Evolutionary conservation across 2,329 filamentous ascomycete genomes (phyloP).

Genomic region (Trichoderma simmonsii): DNA sequence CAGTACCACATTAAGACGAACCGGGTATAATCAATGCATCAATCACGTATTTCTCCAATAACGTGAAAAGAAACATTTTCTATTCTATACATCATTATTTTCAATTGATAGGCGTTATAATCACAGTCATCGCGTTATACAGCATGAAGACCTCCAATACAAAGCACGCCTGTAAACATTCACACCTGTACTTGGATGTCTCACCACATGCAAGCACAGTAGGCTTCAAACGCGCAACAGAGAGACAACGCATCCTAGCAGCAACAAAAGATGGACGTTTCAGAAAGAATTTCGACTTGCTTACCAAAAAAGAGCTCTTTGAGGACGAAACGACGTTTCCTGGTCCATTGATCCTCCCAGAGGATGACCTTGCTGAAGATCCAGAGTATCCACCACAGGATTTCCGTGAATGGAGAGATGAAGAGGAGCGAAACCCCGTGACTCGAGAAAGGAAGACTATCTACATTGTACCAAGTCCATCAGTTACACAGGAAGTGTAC

Average conservation of each 20-base stretch:
- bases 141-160: background rate
- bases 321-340: constrained; percentile 45
- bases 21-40: background rate
- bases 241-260: constrained; percentile 31
- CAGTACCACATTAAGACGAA: background rate
- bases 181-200: constrained; percentile 5
- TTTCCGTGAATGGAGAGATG: constrained; percentile 47
- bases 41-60: too few relatives aligned
- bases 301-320: background rate
- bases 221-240: constrained; percentile 30
- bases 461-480: constrained; percentile 51
- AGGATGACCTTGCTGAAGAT: constrained; percentile 55
- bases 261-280: constrained; percentile 26
- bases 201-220: constrained; percentile 7
- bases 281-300: background rate
- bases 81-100: too few relatives aligned
- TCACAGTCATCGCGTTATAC: background rate
- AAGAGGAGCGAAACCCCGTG: constrained; percentile 47
- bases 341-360: constrained; percentile 56
- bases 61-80: background rate
- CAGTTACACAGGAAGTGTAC: constrained; percentile 33
- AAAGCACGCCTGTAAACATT: background rate
- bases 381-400: constrained; percentile 51
- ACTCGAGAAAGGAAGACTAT: constrained; percentile 45
- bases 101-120: background rate